Conservation (phyloP, 2,329 filamentous ascomycete genomes). For the Mycocentrospora acerina region DNA sequence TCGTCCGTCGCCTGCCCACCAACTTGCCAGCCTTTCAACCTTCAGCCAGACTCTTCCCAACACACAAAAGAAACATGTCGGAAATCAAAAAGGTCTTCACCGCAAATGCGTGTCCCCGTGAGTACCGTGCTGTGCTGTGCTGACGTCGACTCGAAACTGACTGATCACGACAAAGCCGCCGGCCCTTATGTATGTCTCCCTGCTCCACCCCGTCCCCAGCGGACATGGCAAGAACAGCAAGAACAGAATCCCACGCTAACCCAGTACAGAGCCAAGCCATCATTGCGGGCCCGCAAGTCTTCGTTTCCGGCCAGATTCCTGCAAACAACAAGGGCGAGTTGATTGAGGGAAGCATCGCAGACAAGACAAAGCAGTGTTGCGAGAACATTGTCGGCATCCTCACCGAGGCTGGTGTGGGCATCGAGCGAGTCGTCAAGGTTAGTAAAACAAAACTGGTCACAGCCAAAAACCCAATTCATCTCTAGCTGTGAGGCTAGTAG, state of each 20-base stretch:
- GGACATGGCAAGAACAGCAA: no score
- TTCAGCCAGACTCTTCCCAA: slow-evolving; percentile 1
- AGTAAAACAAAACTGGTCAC: slow-evolving; percentile 1
- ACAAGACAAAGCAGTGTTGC: slow-evolving; percentile 71
- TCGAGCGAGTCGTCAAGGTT: slow-evolving; percentile 84
- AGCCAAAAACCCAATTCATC: no score
- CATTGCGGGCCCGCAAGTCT: slow-evolving; percentile 67
- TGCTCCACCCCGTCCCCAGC: not conserved
- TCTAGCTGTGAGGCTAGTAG: no score
- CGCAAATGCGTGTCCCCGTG: slow-evolving; percentile 47
- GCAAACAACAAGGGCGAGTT: slow-evolving; percentile 63
- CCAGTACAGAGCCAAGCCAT: slow-evolving; percentile 57
- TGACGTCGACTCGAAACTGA: not conserved
- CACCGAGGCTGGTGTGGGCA: slow-evolving; percentile 73
- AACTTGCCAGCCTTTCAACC: not conserved
- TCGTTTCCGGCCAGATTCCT: slow-evolving; percentile 76
- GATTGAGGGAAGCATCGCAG: slow-evolving; percentile 64
- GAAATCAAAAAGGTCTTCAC: slow-evolving; percentile 49
- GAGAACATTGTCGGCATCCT: slow-evolving; percentile 84
- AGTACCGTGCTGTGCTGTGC: slow-evolving; percentile 15
- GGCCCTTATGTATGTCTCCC: slow-evolving; percentile 46
- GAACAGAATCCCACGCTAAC: no score
- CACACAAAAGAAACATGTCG: slow-evolving; percentile 37
- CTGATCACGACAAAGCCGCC: slow-evolving; percentile 36
- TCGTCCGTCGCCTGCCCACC: not conserved